Evolutionary conservation across 352 stramenopile species (phyloP), one percentile per base, ranked within the genome.

Genomic region (Phytophthora tubulina): DNA sequence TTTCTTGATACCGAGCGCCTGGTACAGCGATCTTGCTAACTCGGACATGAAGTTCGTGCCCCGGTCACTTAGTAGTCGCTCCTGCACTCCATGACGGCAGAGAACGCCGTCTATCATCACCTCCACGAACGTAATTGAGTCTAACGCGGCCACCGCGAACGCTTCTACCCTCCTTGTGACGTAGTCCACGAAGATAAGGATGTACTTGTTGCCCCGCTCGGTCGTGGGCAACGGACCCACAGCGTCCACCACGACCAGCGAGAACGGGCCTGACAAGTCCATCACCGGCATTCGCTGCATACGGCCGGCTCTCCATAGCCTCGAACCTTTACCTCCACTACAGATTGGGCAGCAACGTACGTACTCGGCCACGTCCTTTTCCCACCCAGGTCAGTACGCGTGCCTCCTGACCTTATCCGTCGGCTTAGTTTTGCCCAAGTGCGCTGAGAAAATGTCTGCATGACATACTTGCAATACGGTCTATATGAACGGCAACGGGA

Each of bases 231-330:
- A 31, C 5, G 48, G 48, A 10, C 48, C 59, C 0, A 53, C 33
- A 1, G 36, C 59, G 15, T 67, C 59, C 46, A 67, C 46, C 1
- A 59, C 59, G 2, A 67, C n/a, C 21, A 67, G 13, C n/a, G 48
- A 67, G 48, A 67, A 67, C 3, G 59, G 59, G 17, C 59, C 59
- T n/a, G 33, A 21, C 17, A 59, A 30, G 1, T 67, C 48, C 4
- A 52, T 13, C 2, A 67, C 39, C 0, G 59, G 59, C 59, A 67
- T 67, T 9, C 49, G 48, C 21, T 67, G 48, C 59, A 67, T 67
- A 1, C 49, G 27, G 4, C 59, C 48, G 6, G 31, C 30, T 10
- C 36, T 7, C 48, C 59, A 67, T 13, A 35, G 48, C n/a, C 59
- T 33, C 21, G 49, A 57, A 9, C 59, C 48, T 33, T 67, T 32